Evolutionary conservation across 352 stramenopile species (phyloP).

Genomic region (Peronospora destructor): DNA sequence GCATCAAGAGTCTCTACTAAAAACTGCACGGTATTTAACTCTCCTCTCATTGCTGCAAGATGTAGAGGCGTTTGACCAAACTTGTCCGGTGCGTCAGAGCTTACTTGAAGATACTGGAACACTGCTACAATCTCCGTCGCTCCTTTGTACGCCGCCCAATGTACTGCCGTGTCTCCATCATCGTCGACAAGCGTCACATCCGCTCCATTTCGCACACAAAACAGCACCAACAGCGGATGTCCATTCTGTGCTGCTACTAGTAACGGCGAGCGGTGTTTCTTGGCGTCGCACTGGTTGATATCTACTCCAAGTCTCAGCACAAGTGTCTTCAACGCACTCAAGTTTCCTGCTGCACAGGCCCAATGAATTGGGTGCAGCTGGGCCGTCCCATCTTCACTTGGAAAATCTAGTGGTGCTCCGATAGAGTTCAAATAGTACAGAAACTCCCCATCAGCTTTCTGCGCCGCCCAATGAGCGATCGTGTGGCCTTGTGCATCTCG

Average conservation of each 20-base stretch:
- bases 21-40: slow-evolving; percentile 67
- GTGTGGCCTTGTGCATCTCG: slow-evolving; percentile 65
- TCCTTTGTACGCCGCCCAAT: slow-evolving; percentile 85
- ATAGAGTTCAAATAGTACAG: slow-evolving; percentile 46
- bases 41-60: slow-evolving; percentile 69
- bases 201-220: slow-evolving; percentile 62
- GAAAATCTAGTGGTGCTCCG: slow-evolving; percentile 44
- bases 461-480: slow-evolving; percentile 62
- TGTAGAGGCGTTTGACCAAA: slow-evolving; percentile 82
- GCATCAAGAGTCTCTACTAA: slow-evolving; percentile 74
- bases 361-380: slow-evolving; percentile 79
- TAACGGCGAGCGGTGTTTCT: slow-evolving; percentile 69
- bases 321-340: slow-evolving; percentile 51
- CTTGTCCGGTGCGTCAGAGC: slow-evolving; percentile 48
- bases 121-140: slow-evolving; percentile 75
- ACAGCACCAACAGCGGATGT: slow-evolving; percentile 67
- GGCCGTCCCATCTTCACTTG: slow-evolving; percentile 48
- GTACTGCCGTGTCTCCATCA: slow-evolving; percentile 69
- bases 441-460: slow-evolving; percentile 46
- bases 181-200: slow-evolving; percentile 60
- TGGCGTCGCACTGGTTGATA: slow-evolving; percentile 63
- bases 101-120: slow-evolving; percentile 75
- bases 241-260: slow-evolving; percentile 75
- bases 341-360: slow-evolving; percentile 69
- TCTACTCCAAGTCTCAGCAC: slow-evolving; percentile 55